Evolutionary conservation across 768 basidiomycete genomes (phyloP).

Genomic region (Trametes cingulata): DNA sequence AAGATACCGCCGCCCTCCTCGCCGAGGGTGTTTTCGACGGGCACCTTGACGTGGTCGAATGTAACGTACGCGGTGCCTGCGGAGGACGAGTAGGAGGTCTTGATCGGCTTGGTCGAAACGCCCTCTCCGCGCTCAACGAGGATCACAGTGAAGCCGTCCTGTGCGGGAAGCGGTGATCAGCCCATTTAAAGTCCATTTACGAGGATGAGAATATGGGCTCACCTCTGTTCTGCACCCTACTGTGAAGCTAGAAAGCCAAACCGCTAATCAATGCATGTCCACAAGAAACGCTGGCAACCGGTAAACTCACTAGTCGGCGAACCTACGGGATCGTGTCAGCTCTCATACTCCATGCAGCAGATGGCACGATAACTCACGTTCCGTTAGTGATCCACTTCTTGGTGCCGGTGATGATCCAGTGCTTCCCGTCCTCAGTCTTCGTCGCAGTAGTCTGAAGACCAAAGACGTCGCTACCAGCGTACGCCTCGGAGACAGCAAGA

Average conservation of each 20-base stretch:
- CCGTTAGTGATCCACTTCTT: conserved; percentile 89
- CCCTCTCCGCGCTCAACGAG: conserved; percentile 83
- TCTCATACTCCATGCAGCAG: not conserved
- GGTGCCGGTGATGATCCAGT: conserved; percentile 84
- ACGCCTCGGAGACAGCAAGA: conserved; percentile 79
- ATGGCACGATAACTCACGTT: conserved; percentile 40
- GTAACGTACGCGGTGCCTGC: conserved; percentile 86
- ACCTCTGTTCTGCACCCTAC: conserved; percentile 69
- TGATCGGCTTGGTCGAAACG: conserved; percentile 81
- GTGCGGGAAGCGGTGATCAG: conserved; percentile 19
- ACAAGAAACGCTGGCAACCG: not conserved
- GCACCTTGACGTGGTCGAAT: conserved; percentile 83
- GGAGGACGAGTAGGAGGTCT: conserved; percentile 82
- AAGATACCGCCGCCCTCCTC: conserved; percentile 74
- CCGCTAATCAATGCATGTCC: not conserved
- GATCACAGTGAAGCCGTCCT: conserved; percentile 76
- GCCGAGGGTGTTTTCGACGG: conserved; percentile 84
- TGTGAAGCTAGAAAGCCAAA: conserved; percentile 48
- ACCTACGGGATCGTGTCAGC: conserved; percentile 26
- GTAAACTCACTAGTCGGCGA: conserved; percentile 42
- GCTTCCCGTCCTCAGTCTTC: conserved; percentile 79
- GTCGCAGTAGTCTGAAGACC: conserved; percentile 78
- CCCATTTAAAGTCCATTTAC: conserved; percentile 31
- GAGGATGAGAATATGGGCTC: conserved; percentile 1
- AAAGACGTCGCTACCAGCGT: conserved; percentile 84